phyloP scores from a whole-genome alignment of 2,329 filamentous ascomycete species.

The Talaromyces verruculosus region DNA sequence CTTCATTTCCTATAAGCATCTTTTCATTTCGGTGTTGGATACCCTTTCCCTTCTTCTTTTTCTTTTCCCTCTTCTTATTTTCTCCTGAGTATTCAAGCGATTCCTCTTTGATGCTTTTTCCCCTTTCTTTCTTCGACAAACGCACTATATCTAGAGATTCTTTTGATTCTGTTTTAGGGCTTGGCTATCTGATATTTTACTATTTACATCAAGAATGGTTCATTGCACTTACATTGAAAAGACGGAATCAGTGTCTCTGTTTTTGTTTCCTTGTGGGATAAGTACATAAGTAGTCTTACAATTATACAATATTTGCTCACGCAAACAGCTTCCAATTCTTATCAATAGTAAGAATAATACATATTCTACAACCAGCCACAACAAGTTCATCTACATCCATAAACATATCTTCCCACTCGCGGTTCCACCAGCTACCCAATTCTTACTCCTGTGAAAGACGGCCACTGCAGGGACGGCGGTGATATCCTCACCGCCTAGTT shows the following conservation, averaged over 20 bases:
- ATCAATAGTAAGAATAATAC: background rate
- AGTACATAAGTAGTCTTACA: background rate
- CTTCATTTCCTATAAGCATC: slow-evolving; percentile 19
- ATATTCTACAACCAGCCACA: background rate
- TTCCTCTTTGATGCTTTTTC: background rate
- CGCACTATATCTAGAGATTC: background rate
- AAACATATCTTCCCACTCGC: slow-evolving; percentile 89
- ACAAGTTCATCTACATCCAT: slow-evolving; percentile 64
- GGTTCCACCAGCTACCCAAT: slow-evolving; percentile 92
- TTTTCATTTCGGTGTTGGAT: slow-evolving; percentile 24
- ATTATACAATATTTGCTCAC: slow-evolving; percentile 2
- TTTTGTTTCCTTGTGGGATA: background rate
- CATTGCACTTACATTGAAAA: slow-evolving; percentile 4
- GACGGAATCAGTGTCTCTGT: slow-evolving; percentile 10
- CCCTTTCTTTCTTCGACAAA: background rate
- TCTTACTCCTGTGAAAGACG: slow-evolving; percentile 79
- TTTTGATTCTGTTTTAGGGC: background rate
- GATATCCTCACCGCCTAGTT: slow-evolving; percentile 84
- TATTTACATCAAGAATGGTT: slow-evolving; percentile 1
- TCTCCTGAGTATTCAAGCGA: background rate
- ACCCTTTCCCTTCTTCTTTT: slow-evolving; percentile 26
- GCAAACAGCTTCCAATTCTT: background rate
- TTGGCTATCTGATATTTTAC: background rate
- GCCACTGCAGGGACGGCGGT: slow-evolving; percentile 92
- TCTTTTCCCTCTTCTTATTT: slow-evolving; percentile 32